A percentile compares a stretch with the other conserved stretches of the same genome.
Conservation (phyloP, 2,329 filamentous ascomycete species). For the Mollisiaceae sp. region DNA sequence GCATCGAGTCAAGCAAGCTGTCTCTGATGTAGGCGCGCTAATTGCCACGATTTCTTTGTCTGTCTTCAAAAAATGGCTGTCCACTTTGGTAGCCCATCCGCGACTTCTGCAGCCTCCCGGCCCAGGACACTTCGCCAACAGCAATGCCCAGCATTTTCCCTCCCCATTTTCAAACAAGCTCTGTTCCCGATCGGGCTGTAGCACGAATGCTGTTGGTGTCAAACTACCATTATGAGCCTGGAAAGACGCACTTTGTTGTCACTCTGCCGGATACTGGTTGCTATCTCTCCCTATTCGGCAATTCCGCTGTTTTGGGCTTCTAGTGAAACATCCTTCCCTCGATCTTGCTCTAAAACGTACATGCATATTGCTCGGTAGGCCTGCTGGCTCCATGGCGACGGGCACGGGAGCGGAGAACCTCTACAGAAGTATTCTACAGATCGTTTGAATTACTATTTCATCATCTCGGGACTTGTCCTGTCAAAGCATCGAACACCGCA, state of each 20-base stretch:
- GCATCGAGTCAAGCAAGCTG: constrained; percentile 58
- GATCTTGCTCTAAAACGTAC: constrained; percentile 36
- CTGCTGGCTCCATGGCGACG: constrained; percentile 35
- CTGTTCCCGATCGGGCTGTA: constrained; percentile 39
- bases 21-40: constrained; percentile 31
- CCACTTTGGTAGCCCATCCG: constrained; percentile 43
- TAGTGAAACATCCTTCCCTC: constrained; percentile 41
- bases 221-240: constrained; percentile 40
- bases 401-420: constrained; percentile 41
- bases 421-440: constrained; percentile 36
- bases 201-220: constrained; percentile 40
- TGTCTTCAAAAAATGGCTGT: constrained; percentile 42
- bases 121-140: constrained; percentile 41
- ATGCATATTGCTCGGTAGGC: constrained; percentile 37
- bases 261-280: constrained; percentile 28
- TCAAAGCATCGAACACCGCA: constrained; percentile 21
- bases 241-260: constrained; percentile 35
- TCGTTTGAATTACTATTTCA: constrained; percentile 35
- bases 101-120: constrained; percentile 55
- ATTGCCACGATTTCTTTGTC: constrained; percentile 51
- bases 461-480: constrained; percentile 30
- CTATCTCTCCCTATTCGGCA: constrained; percentile 32
- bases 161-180: constrained; percentile 42
- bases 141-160: constrained; percentile 33
- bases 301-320: constrained; percentile 30